Conservation (phyloP, 176 grass and related monocot genomes). For the Stipa capillata region DNA sequence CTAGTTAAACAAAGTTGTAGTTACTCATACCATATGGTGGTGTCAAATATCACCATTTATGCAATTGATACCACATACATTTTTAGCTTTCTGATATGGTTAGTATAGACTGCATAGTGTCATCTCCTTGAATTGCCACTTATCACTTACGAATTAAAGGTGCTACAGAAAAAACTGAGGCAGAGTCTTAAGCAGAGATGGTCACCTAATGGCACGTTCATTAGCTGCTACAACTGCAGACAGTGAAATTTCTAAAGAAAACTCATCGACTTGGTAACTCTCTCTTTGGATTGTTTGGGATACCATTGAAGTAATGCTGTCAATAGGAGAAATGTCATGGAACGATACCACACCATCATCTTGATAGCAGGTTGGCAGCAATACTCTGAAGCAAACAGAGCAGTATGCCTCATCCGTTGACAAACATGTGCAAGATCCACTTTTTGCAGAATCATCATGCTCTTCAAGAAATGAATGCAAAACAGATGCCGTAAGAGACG, state of each 20-base stretch:
- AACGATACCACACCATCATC: neutral
- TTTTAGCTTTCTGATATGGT: neutral
- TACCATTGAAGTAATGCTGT: slow-evolving; percentile 39
- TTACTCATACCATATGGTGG: neutral
- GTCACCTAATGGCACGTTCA: slow-evolving; percentile 71
- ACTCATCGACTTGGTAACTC: slow-evolving; percentile 48
- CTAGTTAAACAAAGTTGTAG: neutral
- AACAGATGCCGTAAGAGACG: slow-evolving; percentile 31
- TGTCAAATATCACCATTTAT: neutral
- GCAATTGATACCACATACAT: neutral
- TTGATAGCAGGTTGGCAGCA: slow-evolving; percentile 42
- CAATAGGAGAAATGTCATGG: neutral
- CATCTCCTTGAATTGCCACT: neutral
- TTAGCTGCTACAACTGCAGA: slow-evolving; percentile 54
- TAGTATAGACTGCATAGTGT: neutral
- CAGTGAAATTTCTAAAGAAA: slow-evolving; percentile 70
- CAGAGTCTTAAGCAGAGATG: neutral
- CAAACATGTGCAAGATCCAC: slow-evolving; percentile 20
- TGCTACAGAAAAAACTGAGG: neutral
- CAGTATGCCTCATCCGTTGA: slow-evolving; percentile 32
- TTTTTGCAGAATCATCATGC: slow-evolving; percentile 27
- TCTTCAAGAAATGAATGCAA: slow-evolving; percentile 54
- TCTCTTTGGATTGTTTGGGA: slow-evolving; percentile 48
- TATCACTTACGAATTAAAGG: neutral
- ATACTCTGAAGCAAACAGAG: slow-evolving; percentile 75